Evolutionary conservation across 2,329 filamentous ascomycete species (phyloP).

Genomic region (Simplicillium aogashimaense): DNA sequence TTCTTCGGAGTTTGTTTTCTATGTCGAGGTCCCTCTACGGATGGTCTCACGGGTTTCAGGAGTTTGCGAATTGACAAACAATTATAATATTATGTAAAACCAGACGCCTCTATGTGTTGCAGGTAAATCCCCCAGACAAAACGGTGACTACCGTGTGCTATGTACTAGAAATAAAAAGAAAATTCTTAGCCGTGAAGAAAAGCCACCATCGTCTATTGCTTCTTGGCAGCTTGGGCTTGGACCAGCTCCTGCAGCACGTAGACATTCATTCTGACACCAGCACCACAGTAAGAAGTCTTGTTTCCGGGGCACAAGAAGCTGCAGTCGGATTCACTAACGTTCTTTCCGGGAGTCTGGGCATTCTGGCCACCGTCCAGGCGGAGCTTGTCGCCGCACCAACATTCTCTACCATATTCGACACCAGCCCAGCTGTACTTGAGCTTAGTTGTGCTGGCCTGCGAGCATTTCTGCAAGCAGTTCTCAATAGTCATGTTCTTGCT

Average conservation of each 20-base stretch:
- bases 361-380: conserved; percentile 14
- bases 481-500: conserved; percentile 21
- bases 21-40: too few species aligned
- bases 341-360: conserved; percentile 14
- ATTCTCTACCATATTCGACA: conserved; percentile 26
- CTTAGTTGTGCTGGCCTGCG: not conserved
- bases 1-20: too few species aligned
- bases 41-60: too few species aligned
- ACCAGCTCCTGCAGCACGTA: conserved; percentile 14
- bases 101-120: too few species aligned
- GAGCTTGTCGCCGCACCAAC: conserved; percentile 24
- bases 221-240: not conserved
- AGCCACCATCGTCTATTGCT: too few species aligned
- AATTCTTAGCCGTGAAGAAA: too few species aligned
- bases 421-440: conserved; percentile 22
- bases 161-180: too few species aligned
- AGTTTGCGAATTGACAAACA: too few species aligned
- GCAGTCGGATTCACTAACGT: conserved; percentile 19
- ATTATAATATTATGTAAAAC: too few species aligned
- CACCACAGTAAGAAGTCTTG: conserved; percentile 19
- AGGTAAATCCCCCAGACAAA: too few species aligned
- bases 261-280: conserved; percentile 18
- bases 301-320: conserved; percentile 24
- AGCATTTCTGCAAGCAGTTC: conserved; percentile 21
- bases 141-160: too few species aligned